phyloP scores from a whole-genome alignment of 2,329 filamentous ascomycete species.

The Penicillium sp. region DNA sequence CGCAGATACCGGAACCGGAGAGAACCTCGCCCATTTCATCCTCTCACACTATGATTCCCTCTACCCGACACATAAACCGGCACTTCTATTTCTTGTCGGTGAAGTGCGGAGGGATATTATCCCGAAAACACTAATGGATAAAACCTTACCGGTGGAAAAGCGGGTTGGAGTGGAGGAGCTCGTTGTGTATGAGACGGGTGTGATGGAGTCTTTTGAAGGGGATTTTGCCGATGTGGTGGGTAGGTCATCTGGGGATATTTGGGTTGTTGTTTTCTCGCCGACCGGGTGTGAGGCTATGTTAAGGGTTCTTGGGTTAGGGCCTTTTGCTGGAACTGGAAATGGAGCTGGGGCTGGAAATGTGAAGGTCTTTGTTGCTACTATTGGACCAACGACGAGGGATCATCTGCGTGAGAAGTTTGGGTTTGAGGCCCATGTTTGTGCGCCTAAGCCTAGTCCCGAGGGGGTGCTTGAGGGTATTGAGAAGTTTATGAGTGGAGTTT shows the following conservation, averaged over 20 bases:
- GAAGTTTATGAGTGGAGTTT: conserved; percentile 39
- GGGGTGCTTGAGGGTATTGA: conserved; percentile 70
- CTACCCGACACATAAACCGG: conserved; percentile 38
- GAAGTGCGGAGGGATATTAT: conserved; percentile 89
- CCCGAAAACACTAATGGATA: conserved; percentile 70
- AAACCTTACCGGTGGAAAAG: conserved; percentile 43
- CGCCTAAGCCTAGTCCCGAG: conserved; percentile 75
- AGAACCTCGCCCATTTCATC: conserved; percentile 74
- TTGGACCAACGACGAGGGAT: conserved; percentile 87
- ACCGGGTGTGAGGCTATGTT: conserved; percentile 63
- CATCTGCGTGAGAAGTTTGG: conserved; percentile 55
- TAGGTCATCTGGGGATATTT: conserved; percentile 25
- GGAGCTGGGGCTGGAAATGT: conserved; percentile 8
- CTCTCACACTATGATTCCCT: conserved; percentile 67
- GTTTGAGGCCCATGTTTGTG: conserved; percentile 59
- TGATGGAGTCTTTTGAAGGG: conserved; percentile 72
- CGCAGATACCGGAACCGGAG: conserved; percentile 79
- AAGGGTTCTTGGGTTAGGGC: conserved; percentile 48
- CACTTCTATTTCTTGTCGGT: conserved; percentile 82
- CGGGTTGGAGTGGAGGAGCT: conserved; percentile 72
- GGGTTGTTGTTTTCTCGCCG: conserved; percentile 56
- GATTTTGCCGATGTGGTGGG: conserved; percentile 60
- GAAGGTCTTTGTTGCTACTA: conserved; percentile 68
- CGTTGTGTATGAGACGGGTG: conserved; percentile 81
- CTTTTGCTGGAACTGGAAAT: not conserved